Evolutionary conservation across 345 rosid genomes (phyloP), one percentile per base, ranked within the genome.

Genomic region (Arabidopsis suecica): DNA sequence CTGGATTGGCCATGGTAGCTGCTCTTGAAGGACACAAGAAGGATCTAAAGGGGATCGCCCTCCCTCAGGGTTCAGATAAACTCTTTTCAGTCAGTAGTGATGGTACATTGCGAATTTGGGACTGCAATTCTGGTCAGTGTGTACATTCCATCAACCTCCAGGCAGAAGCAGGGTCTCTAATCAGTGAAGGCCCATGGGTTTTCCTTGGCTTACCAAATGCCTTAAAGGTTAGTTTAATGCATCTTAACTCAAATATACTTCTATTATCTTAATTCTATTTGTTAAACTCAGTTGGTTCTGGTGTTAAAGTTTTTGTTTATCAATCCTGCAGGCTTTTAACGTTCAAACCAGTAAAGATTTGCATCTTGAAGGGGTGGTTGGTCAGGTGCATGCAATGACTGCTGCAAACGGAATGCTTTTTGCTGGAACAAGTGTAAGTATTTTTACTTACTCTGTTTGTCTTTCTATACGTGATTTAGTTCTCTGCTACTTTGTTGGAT

Each of bases 131-230:
- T 77, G 93, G 93, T 68, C 82, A 74, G 42, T 79, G 86, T 69
- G 65, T 61, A 9, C 49, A 71, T 1, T 69, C 63, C 20, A 65
- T 71, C 41, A 78, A 83, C 65, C 73, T 86, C 61, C 78, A 81
- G 41, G 83, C 77, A 3, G 83, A 78, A 77, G 82, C 86, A 68
- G 88, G 88, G 8, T 85, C 80, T 50, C 63, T 88, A 50, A 80
- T 81, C 3, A 82, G 79, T 32, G 88, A 83, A 72, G 91, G 88
- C n/a, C 71, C 83, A 7, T 88, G 96, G 96, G 79, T 86, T 9
- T 88, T 90, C 61, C 61, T 83, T 30, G 91, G 91, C 77, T 68
- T 90, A 74, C 86, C 78, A 14, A 81, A 85, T 65, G 69, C 63
- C 5, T 71, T 90, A n/a, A 86, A 88, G 90, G 91, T 83, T 40